Percentiles rank a stretch among this genome's conserved stretches.
phyloP scores from a whole-genome alignment of 352 stramenopile genomes.

The Globisporangium alternatum region DNA sequence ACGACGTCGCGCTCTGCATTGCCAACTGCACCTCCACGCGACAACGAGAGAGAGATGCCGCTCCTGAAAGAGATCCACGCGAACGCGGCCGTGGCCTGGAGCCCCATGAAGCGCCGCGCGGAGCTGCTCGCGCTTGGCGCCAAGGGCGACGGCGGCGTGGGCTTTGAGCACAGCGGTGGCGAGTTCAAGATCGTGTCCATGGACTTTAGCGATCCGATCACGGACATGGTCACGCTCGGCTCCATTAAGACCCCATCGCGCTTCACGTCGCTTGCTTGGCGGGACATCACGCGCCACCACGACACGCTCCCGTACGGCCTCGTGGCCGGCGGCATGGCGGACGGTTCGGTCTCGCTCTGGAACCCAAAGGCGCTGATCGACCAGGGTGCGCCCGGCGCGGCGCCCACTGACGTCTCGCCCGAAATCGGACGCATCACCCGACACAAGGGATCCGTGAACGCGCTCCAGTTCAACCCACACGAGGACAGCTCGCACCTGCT shows the following conservation, averaged over 20 bases:
- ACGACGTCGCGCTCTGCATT: neutral
- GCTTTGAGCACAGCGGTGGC: constrained; percentile 97
- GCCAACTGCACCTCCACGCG: neutral
- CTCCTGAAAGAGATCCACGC: constrained; percentile 90
- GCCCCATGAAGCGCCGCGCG: constrained; percentile 65
- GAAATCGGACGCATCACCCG: constrained; percentile 79
- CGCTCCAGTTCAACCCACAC: constrained; percentile 96
- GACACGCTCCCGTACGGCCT: constrained; percentile 86
- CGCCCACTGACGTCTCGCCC: constrained; percentile 29
- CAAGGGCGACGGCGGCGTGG: constrained; percentile 94
- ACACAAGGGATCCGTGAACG: constrained; percentile 91
- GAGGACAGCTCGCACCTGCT: constrained; percentile 90
- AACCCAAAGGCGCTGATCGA: constrained; percentile 90
- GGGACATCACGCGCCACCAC: constrained; percentile 75
- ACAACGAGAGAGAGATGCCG: constrained; percentile 50
- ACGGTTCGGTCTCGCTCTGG: constrained; percentile 96
- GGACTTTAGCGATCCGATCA: constrained; percentile 76
- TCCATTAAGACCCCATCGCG: constrained; percentile 89
- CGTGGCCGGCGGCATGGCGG: constrained; percentile 95
- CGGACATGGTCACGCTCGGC: constrained; percentile 74
- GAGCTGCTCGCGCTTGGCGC: constrained; percentile 85
- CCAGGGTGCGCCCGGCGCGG: constrained; percentile 26
- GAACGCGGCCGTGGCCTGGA: constrained; percentile 88
- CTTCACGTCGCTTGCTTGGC: constrained; percentile 95
- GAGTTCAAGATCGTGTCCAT: constrained; percentile 96